A percentile compares a stretch with the other conserved stretches of the same genome.
phyloP scores from a whole-genome alignment of 2,329 filamentous ascomycete genomes.

The Verticillium nonalfalfae region DNA sequence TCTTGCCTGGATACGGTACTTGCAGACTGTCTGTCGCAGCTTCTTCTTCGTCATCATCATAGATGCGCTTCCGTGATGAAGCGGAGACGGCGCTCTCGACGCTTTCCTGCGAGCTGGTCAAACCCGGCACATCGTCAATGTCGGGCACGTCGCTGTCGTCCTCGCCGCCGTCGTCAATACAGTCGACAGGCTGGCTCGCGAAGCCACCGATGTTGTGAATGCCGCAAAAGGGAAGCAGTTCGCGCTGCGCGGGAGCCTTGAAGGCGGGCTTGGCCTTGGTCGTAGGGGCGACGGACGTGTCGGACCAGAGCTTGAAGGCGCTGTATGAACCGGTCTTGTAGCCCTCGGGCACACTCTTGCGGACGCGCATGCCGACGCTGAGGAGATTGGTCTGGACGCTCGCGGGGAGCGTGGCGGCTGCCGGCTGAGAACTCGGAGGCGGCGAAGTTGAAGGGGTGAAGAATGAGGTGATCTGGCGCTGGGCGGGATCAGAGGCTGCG shows the following conservation, averaged over 20 bases:
- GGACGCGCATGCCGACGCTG: constrained; percentile 87
- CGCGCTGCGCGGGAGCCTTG: constrained; percentile 33
- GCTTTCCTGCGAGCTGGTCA: constrained; percentile 52
- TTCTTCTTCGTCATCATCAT: constrained; percentile 35
- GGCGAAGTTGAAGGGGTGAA: constrained; percentile 28
- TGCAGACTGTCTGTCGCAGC: constrained; percentile 11
- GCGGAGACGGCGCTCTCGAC: constrained; percentile 25
- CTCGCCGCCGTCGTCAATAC: constrained; percentile 4
- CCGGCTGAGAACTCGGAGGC: constrained; percentile 24
- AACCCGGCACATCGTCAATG: constrained; percentile 35
- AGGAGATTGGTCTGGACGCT: constrained; percentile 77
- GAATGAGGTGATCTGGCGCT: constrained; percentile 60
- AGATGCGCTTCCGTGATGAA: constrained; percentile 39
- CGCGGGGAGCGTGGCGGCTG: constrained; percentile 50
- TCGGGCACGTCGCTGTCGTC: constrained; percentile 20
- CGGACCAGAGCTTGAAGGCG: constrained; percentile 47
- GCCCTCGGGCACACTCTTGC: constrained; percentile 88
- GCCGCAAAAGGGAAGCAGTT: constrained; percentile 76
- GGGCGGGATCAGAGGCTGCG: constrained; percentile 48
- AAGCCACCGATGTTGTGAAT: constrained; percentile 69
- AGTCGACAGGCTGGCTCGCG: constrained; percentile 46
- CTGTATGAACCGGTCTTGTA: constrained; percentile 69
- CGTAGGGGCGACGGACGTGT: constrained; percentile 14
- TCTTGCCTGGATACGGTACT: constrained; percentile 8
- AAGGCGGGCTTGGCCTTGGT: neutral